phyloP scores from a whole-genome alignment of 495 filamentous ascomycete species.

The Hypomontagnella monticulosa region DNA sequence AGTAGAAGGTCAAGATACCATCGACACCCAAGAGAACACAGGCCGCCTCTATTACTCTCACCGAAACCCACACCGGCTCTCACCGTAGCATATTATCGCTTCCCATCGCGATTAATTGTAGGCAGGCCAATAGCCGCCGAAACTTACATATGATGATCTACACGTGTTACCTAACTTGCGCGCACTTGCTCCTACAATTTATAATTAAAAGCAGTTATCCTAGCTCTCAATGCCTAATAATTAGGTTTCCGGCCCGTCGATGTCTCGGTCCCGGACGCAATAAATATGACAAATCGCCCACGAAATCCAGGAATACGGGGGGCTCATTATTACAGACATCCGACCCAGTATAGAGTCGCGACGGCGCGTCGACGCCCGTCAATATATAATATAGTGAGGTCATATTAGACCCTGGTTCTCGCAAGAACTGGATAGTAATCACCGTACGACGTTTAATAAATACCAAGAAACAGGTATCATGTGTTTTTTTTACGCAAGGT shows the following conservation, averaged over 20 bases:
- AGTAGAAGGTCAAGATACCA: no score
- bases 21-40: no score
- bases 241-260: constrained; percentile 32
- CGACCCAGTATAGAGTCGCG: not conserved
- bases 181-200: not conserved
- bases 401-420: constrained; percentile 15
- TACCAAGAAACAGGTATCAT: no score
- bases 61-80: no score
- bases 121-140: no score
- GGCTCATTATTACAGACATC: no score
- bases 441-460: not conserved
- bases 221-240: constrained; percentile 2
- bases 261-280: constrained; percentile 16
- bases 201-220: not conserved
- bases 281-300: not conserved
- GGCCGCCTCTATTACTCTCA: no score
- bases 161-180: not conserved
- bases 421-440: not conserved
- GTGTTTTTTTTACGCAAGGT: not conserved
- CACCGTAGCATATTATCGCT: no score
- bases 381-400: constrained; percentile 28
- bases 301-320: no score
- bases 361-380: constrained; percentile 36
- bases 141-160: not conserved
- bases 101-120: no score